phyloP scores from a whole-genome alignment of 345 rosid species.

The Nasturtium officinale region DNA sequence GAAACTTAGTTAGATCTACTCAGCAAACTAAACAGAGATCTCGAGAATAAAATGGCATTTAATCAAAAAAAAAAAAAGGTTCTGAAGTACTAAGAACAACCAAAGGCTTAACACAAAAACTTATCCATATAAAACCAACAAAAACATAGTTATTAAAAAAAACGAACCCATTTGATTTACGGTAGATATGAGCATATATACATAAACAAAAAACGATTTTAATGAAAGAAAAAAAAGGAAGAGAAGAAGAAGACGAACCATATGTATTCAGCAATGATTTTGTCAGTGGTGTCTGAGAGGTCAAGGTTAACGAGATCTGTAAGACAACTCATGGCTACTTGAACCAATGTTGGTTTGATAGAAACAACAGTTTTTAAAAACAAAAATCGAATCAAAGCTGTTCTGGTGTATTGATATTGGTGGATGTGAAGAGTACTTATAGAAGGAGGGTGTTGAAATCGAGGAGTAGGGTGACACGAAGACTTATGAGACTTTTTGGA shows the following conservation, averaged over 20 bases:
- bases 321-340: conserved; percentile 60
- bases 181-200: background rate
- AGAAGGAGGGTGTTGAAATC: conserved; percentile 21
- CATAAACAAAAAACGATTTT: background rate
- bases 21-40: conserved; percentile 4
- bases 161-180: conserved; percentile 14
- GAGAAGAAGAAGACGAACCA: conserved; percentile 56
- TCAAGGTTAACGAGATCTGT: conserved; percentile 78
- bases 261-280: conserved; percentile 89
- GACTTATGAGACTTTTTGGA: conserved; percentile 30
- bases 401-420: conserved; percentile 30
- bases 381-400: conserved; percentile 4
- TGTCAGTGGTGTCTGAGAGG: conserved; percentile 70
- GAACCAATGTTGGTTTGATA: background rate
- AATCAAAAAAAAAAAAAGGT: background rate
- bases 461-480: conserved; percentile 34
- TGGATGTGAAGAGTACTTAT: conserved; percentile 36
- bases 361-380: background rate
- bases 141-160: background rate
- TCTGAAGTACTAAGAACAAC: background rate
- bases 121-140: background rate
- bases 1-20: background rate
- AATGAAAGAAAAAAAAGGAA: background rate
- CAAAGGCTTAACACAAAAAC: background rate
- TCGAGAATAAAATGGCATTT: background rate